Percentiles rank a stretch among this genome's conserved stretches.
These are phyloP conservation scores for Avena sativa DNA, from an alignment of 176 grass and related monocot species.

Conservation along the genomic window DNA sequence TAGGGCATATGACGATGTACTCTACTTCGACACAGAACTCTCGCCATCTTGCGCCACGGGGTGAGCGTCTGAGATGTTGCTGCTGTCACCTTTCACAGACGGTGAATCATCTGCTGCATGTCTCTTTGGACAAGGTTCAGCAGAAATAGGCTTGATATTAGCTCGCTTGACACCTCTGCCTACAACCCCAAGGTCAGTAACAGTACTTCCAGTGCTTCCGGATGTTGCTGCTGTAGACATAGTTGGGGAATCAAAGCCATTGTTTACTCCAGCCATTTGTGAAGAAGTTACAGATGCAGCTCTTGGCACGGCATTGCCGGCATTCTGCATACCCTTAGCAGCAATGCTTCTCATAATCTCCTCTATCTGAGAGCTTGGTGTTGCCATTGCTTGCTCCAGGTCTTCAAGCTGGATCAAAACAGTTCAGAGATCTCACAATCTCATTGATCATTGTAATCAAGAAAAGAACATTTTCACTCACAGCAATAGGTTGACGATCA, in stretches of 20 bases:
- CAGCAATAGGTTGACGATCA: constrained; percentile 22
- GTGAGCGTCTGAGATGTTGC: constrained; percentile 38
- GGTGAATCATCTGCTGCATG: constrained; percentile 32
- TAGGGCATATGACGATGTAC: background rate
- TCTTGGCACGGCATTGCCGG: constrained; percentile 42
- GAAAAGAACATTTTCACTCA: background rate
- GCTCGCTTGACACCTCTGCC: constrained; percentile 93
- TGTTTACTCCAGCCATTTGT: constrained; percentile 66
- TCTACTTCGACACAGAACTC: constrained; percentile 50
- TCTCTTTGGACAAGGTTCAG: constrained; percentile 54
- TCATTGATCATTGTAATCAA: constrained; percentile 22
- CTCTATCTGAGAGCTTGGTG: constrained; percentile 50
- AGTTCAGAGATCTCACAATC: constrained; percentile 43
- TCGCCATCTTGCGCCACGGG: constrained; percentile 15
- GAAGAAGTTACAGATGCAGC: constrained; percentile 69
- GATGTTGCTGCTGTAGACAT: constrained; percentile 70
- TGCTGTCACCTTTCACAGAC: constrained; percentile 45
- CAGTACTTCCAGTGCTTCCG: constrained; percentile 63
- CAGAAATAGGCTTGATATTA: constrained; percentile 55
- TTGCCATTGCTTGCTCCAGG: constrained; percentile 67
- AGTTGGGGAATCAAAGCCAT: constrained; percentile 74
- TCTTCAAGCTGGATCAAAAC: constrained; percentile 81
- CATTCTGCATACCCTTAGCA: constrained; percentile 44
- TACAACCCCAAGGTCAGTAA: constrained; percentile 88
- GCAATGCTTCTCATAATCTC: constrained; percentile 59